A percentile compares a stretch with the other conserved stretches of the same genome.
phyloP scores from a whole-genome alignment of 495 filamentous ascomycete species.

The Platismatia glauca region DNA sequence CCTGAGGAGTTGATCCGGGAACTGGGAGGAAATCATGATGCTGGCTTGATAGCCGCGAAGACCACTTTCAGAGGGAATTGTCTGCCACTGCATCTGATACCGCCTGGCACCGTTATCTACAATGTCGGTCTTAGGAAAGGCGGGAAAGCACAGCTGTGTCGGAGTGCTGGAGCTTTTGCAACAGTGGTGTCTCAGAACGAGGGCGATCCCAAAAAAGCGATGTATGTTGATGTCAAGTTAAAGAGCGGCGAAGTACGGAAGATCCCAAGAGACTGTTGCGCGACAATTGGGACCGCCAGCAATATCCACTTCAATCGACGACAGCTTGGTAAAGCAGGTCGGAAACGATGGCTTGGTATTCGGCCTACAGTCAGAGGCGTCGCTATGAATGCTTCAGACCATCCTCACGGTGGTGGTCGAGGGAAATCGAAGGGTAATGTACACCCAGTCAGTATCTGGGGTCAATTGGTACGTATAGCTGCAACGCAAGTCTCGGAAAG shows the following conservation, averaged over 20 bases:
- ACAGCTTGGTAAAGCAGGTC: constrained; percentile 89
- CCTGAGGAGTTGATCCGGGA: constrained; percentile 72
- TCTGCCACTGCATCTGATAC: constrained; percentile 87
- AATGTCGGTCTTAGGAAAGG: constrained; percentile 69
- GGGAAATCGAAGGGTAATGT: constrained; percentile 98
- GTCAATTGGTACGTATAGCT: constrained; percentile 65
- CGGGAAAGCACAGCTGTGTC: constrained; percentile 78
- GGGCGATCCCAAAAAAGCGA: constrained; percentile 13
- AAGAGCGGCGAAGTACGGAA: constrained; percentile 87
- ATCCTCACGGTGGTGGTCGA: constrained; percentile 96
- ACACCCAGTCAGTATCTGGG: constrained; percentile 91
- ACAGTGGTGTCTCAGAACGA: constrained; percentile 73
- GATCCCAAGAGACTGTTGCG: constrained; percentile 83
- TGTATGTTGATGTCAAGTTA: constrained; percentile 66
- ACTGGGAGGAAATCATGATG: constrained; percentile 87
- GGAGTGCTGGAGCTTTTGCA: constrained; percentile 86
- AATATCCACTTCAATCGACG: constrained; percentile 84
- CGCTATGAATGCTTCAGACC: constrained; percentile 94
- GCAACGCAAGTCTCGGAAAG: neutral
- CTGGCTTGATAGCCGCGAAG: constrained; percentile 87
- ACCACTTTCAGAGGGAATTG: constrained; percentile 95
- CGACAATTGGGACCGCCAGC: constrained; percentile 85
- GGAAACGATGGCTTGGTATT: constrained; percentile 85
- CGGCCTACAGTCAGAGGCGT: constrained; percentile 90
- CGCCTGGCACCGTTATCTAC: constrained; percentile 81